Base-by-base conservation (phyloP, 1,284 basidiomycete species). In the Sporisorium scitamineum region DNA sequence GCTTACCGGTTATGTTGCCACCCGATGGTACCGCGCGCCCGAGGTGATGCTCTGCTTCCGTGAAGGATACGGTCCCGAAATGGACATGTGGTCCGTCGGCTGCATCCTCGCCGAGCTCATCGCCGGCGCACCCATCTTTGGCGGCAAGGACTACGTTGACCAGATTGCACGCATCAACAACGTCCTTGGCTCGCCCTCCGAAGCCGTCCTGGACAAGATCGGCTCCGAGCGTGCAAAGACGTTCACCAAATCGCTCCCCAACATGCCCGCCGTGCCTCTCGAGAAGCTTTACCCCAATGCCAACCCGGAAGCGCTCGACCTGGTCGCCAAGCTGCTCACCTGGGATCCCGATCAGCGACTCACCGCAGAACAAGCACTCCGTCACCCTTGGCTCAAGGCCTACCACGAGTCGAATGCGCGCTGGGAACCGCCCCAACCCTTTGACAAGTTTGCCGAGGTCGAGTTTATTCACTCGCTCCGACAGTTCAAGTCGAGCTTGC, bases 51-150 rank as follows among this genome's bases (percentile, higher is more conserved):
- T 85, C n/a, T 80, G 82, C 59, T 84, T 80, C 75, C 66, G 71
- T 20, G 76, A 77, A 18, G 84, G 84, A 24, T 85, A 85, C 70
- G 83, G 81, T 20, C 55, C 79, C n/a, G 76, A 80, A 27, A 78
- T 84, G 70, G 84, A 85, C 71, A 81, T 85, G 74, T 85, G 84
- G 84, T 80, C 79, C 31, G 80, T 83, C 22, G 84, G 84, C 1
- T 85, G 84, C 70, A 85, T 85, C 54, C 70, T 85, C 41, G 84
- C 84, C 13, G 83, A 84, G 62, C 71, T 85, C 47, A 72, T 84
- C 31, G 76, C 68, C 0, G 81, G 84, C 18, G 73, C 76, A 27
- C 84, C 84, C 44, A 70, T 85, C 58, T 85, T 84, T 70, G 76
- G 81, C 24, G 84, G 84, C 54, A 80, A 84, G 55, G 83, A 85